Percentiles rank a stretch among this genome's conserved stretches.
phyloP scores from a whole-genome alignment of 371 early-diverging fungal genomes.

The Mucor indicus region DNA sequence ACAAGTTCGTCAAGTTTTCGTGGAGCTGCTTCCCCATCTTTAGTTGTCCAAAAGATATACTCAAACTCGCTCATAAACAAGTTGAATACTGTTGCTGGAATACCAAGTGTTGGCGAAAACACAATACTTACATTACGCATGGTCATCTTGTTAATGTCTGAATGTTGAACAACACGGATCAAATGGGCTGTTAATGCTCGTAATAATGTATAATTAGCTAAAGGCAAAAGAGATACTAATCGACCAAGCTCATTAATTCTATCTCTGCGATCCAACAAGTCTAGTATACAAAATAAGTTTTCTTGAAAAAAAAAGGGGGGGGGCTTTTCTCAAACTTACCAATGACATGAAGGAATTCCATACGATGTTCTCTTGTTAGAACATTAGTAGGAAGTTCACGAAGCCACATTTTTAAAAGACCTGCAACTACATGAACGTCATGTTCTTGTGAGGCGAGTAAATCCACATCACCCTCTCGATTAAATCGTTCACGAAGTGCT shows the following conservation, averaged over 20 bases:
- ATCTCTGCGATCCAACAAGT: constrained; percentile 59
- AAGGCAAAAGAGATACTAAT: constrained; percentile 54
- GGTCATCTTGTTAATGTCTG: constrained; percentile 71
- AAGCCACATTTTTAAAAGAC: constrained; percentile 79
- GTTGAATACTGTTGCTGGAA: constrained; percentile 68
- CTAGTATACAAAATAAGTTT: no score
- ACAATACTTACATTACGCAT: constrained; percentile 74
- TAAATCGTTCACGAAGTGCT: constrained; percentile 59
- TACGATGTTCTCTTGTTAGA: constrained; percentile 65
- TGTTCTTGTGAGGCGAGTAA: constrained; percentile 48
- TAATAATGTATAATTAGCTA: constrained; percentile 61
- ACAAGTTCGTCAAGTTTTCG: no score
- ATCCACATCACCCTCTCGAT: constrained; percentile 66
- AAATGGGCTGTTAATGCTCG: constrained; percentile 63
- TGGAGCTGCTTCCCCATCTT: constrained; percentile 35
- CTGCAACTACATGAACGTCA: constrained; percentile 85
- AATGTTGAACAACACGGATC: constrained; percentile 57
- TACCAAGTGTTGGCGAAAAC: constrained; percentile 68
- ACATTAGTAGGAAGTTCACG: constrained; percentile 77
- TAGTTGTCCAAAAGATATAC: constrained; percentile 54
- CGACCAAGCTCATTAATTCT: constrained; percentile 57
- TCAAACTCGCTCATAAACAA: constrained; percentile 69
- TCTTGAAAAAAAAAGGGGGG: no score
- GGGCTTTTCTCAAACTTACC: constrained; percentile 23
- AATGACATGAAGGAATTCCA: constrained; percentile 68